Conservation (phyloP, 192 early-diverging fungal genomes). For the Coemansia sp. region DNA sequence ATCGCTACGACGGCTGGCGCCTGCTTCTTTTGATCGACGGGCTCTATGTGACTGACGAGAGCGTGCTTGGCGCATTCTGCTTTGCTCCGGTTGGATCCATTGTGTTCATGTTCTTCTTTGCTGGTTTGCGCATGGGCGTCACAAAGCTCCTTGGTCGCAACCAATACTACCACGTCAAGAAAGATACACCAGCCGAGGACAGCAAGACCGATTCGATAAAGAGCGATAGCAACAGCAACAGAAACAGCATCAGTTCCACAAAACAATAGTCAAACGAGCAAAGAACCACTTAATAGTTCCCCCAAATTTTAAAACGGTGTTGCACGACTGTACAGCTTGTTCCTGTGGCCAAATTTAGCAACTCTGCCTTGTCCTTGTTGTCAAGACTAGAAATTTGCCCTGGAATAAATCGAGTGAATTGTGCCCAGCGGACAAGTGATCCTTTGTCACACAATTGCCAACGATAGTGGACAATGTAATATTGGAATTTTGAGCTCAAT, state of each 20-base stretch:
- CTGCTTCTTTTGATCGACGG: constrained; percentile 51
- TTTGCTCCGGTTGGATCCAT: constrained; percentile 54
- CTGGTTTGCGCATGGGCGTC: constrained; percentile 35
- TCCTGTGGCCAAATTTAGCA: not conserved
- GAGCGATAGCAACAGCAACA: not conserved
- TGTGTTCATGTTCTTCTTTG: constrained; percentile 41
- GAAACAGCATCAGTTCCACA: not conserved
- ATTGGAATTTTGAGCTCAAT: not conserved
- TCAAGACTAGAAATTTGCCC: not conserved
- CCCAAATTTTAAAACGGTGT: too few species aligned
- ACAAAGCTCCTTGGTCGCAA: constrained; percentile 25
- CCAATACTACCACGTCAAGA: constrained; percentile 34
- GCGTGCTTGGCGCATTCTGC: constrained; percentile 60
- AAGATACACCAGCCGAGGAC: not conserved
- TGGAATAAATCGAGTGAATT: not conserved
- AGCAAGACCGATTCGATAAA: not conserved
- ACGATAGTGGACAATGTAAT: not conserved
- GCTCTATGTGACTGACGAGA: constrained; percentile 57
- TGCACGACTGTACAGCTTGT: too few species aligned
- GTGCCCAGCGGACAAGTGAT: not conserved
- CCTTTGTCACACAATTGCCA: not conserved
- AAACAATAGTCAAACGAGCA: not conserved
- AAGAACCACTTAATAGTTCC: too few species aligned
- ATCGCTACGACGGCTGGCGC: constrained; percentile 52
- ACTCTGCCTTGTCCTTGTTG: not conserved